Evolutionary conservation across 192 early-diverging fungal genomes (phyloP).

Genomic region (Rhizophagus sp.): DNA sequence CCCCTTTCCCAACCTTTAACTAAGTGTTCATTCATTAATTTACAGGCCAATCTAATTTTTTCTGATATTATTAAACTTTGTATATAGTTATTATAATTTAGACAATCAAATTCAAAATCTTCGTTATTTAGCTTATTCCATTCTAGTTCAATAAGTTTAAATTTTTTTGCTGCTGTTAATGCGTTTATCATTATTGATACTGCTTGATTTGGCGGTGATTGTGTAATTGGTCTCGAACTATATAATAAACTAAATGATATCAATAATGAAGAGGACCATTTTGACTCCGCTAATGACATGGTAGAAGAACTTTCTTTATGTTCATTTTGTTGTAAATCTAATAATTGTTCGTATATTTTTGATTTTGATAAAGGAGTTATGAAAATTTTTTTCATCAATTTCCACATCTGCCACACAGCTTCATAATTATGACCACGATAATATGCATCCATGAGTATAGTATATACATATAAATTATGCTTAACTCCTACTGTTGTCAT

Average conservation of each 20-base stretch:
- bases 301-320: not conserved
- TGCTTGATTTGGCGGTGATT: constrained; percentile 35
- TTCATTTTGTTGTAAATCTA: not conserved
- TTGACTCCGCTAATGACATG: constrained; percentile 3
- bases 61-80: constrained; percentile 39
- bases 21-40: constrained; percentile 36
- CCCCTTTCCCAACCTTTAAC: constrained; percentile 29
- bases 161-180: constrained; percentile 34
- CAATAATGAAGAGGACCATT: constrained; percentile 4
- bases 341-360: not conserved
- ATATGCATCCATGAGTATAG: constrained; percentile 51
- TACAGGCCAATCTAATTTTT: constrained; percentile 41
- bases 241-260: constrained; percentile 25
- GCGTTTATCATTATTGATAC: constrained; percentile 52
- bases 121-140: constrained; percentile 41
- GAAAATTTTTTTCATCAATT: constrained; percentile 35
- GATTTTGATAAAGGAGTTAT: not conserved
- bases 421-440: constrained; percentile 40
- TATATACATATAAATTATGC: constrained; percentile 40
- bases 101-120: constrained; percentile 48
- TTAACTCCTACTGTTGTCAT: constrained; percentile 40
- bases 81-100: constrained; percentile 56
- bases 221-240: constrained; percentile 25
- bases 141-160: constrained; percentile 36
- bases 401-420: constrained; percentile 49